Evolutionary conservation across 2,329 filamentous ascomycete genomes (phyloP).

Genomic region (Cadophora gregata): DNA sequence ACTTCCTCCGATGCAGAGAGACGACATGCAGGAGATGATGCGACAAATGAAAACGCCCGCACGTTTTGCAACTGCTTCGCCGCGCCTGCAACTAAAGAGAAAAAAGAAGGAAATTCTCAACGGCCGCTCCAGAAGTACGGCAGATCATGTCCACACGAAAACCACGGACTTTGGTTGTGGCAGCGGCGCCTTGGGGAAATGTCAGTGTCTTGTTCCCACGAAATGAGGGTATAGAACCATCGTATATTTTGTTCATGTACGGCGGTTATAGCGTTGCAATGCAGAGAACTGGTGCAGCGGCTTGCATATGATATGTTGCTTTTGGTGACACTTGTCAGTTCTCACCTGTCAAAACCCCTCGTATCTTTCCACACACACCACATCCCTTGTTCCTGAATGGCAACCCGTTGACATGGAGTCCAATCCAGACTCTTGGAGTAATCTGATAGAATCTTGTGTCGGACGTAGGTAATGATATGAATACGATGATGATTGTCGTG

Average conservation of each 20-base stretch:
- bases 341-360: background rate
- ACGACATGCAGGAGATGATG: conserved; percentile 12
- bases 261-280: conserved; percentile 5
- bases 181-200: background rate
- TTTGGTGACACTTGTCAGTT: conserved; percentile 2
- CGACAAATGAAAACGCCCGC: conserved; percentile 13
- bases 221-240: background rate
- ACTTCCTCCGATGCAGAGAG: background rate
- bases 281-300: conserved; percentile 1
- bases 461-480: background rate
- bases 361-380: background rate
- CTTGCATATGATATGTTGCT: conserved; percentile 11
- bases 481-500: conserved; percentile 16
- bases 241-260: conserved; percentile 5
- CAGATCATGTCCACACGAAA: background rate
- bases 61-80: conserved; percentile 9
- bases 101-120: conserved; percentile 1
- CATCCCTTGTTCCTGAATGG: background rate
- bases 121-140: conserved; percentile 1
- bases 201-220: background rate
- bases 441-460: background rate
- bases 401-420: background rate
- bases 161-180: background rate
- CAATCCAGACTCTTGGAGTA: background rate
- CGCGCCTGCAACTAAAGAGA: background rate